Conservation (phyloP, 1,284 basidiomycete species). For the Gomphus bonarii region DNA sequence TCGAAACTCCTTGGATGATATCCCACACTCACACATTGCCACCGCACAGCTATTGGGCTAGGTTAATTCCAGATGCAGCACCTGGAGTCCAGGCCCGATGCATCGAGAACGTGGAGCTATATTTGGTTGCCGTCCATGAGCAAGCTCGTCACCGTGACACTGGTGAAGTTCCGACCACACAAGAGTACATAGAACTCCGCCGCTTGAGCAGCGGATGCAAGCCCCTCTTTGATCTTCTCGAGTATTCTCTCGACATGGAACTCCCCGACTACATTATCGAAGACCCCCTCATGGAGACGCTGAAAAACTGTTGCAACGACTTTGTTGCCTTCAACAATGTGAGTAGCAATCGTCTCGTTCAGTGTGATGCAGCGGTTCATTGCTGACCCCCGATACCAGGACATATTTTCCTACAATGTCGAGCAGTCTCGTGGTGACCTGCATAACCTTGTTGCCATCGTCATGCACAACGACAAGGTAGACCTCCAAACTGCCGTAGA, state of each 20-base stretch:
- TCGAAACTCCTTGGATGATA: background rate
- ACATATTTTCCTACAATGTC: constrained; percentile 16
- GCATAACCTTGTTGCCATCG: constrained; percentile 25
- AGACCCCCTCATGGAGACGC: constrained; percentile 22
- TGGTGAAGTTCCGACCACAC: constrained; percentile 28
- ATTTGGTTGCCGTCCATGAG: constrained; percentile 21
- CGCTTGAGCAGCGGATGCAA: constrained; percentile 38
- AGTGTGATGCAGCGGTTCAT: background rate
- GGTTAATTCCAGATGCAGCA: background rate
- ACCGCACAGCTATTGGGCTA: background rate
- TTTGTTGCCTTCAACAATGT: constrained; percentile 40
- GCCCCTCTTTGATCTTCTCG: constrained; percentile 41
- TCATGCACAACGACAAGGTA: constrained; percentile 19
- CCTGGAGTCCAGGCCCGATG: constrained; percentile 19
- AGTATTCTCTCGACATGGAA: constrained; percentile 16
- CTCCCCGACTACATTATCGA: constrained; percentile 26
- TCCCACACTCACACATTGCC: background rate
- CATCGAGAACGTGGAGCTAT: constrained; percentile 18
- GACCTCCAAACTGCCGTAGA: constrained; percentile 22
- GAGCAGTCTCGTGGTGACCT: constrained; percentile 33
- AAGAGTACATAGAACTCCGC: constrained; percentile 35
- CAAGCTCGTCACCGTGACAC: constrained; percentile 25
- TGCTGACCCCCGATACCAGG: constrained; percentile 16
- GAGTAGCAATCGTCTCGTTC: constrained; percentile 14
- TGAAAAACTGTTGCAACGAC: constrained; percentile 32